Percentiles rank a stretch among this genome's conserved stretches.
Evolutionary conservation across 2,329 filamentous ascomycete species (phyloP).

Genomic region (Colletotrichum ledebouriae): DNA sequence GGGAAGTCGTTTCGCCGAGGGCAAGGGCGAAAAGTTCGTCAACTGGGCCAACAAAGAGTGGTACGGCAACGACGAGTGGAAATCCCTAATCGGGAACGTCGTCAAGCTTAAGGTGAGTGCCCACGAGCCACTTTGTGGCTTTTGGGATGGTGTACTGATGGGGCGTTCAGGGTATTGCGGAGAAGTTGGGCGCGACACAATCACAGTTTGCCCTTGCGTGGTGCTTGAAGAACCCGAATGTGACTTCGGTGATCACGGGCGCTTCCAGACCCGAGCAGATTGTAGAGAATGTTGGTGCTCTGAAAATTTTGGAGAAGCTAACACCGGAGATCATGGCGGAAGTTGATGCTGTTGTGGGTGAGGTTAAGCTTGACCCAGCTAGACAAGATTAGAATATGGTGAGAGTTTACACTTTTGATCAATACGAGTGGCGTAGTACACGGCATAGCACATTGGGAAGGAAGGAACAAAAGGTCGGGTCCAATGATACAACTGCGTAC

Average conservation of each 20-base stretch:
- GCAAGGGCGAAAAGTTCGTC: constrained; percentile 67
- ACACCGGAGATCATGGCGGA: constrained; percentile 64
- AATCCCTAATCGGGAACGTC: constrained; percentile 61
- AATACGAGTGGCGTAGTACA: constrained; percentile 22
- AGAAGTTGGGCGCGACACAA: constrained; percentile 68
- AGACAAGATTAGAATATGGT: constrained; percentile 42
- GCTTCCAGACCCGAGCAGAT: constrained; percentile 66
- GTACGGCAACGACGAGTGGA: constrained; percentile 70
- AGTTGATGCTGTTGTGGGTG: constrained; percentile 59
- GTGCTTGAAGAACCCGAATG: constrained; percentile 67
- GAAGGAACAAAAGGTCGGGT: constrained; percentile 13
- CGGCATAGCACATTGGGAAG: constrained; percentile 19
- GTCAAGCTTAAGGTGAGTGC: constrained; percentile 53
- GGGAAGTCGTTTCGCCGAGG: constrained; percentile 69
- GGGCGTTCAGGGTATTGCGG: constrained; percentile 61
- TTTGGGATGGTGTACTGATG: constrained; percentile 20
- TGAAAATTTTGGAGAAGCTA: constrained; percentile 61
- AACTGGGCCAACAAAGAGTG: constrained; percentile 63
- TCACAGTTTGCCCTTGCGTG: constrained; percentile 66
- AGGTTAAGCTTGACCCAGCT: constrained; percentile 42
- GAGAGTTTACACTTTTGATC: constrained; percentile 11
- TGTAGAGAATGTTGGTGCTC: constrained; percentile 62
- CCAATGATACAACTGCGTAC: constrained; percentile 9
- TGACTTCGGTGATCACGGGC: constrained; percentile 66
- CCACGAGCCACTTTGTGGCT: neutral